These are phyloP conservation scores for Prunus campanulata DNA, from an alignment of 306 rosid genomes.

Conservation along the genomic window DNA sequence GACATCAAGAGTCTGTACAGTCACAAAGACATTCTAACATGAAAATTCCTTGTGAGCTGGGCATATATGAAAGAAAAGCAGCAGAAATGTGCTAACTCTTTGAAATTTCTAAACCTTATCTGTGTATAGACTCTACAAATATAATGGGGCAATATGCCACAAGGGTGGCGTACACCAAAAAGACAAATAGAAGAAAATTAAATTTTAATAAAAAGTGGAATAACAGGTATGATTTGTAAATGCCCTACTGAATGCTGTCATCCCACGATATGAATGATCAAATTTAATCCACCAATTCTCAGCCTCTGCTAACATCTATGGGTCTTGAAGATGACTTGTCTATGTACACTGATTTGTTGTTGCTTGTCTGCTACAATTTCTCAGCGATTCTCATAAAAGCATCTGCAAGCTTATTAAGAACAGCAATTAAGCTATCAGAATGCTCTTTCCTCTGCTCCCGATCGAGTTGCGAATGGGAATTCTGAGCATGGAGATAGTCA, in stretches of 20 bases:
- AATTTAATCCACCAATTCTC: slow-evolving; percentile 12
- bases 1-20: not conserved
- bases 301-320: slow-evolving; percentile 40
- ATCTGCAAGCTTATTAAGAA: slow-evolving; percentile 91
- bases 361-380: slow-evolving; percentile 54
- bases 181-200: slow-evolving; percentile 7
- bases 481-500: slow-evolving; percentile 78
- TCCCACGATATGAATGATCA: slow-evolving; percentile 11
- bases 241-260: slow-evolving; percentile 29
- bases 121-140: slow-evolving; percentile 33
- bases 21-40: not conserved
- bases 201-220: not conserved
- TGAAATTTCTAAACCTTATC: slow-evolving; percentile 31
- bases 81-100: slow-evolving; percentile 31
- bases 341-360: slow-evolving; percentile 53
- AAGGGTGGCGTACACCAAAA: slow-evolving; percentile 24
- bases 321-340: slow-evolving; percentile 32
- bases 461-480: slow-evolving; percentile 62
- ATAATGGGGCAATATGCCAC: slow-evolving; percentile 33
- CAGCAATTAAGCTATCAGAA: slow-evolving; percentile 63
- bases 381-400: slow-evolving; percentile 93
- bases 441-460: slow-evolving; percentile 82
- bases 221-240: slow-evolving; percentile 5
- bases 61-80: slow-evolving; percentile 16
- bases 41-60: slow-evolving; percentile 28